Conservation (phyloP, 352 stramenopile species). For the Phytophthora citrophthora region DNA sequence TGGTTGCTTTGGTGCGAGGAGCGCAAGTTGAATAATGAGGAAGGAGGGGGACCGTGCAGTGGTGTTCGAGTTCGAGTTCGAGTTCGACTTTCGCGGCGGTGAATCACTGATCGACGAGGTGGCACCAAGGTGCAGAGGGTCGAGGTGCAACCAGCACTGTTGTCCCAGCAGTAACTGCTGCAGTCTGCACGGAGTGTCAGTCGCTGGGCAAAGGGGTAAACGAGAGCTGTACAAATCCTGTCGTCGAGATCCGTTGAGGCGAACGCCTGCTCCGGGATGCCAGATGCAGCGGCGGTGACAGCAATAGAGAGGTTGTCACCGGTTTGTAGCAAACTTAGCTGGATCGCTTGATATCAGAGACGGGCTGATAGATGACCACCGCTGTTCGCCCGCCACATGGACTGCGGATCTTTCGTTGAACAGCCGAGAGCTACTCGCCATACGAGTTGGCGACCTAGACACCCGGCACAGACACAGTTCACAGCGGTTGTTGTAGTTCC, state of each 20-base stretch:
- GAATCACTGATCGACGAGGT: not conserved
- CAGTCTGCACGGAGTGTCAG: not conserved
- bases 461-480: too few relatives aligned
- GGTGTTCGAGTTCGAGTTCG: not conserved
- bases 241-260: slow-evolving; percentile 15
- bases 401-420: not conserved
- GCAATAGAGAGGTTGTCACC: slow-evolving; percentile 3
- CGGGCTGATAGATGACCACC: slow-evolving; percentile 7
- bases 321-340: not conserved
- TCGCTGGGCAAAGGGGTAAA: not conserved
- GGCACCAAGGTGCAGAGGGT: not conserved
- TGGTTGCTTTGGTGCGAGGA: slow-evolving; percentile 10
- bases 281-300: slow-evolving; percentile 12
- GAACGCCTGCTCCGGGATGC: slow-evolving; percentile 7
- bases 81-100: not conserved
- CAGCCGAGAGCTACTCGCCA: slow-evolving; percentile 6
- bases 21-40: slow-evolving; percentile 18
- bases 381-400: slow-evolving; percentile 12
- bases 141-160: slow-evolving; percentile 9
- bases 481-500: not conserved
- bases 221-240: slow-evolving; percentile 15
- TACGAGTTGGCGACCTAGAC: slow-evolving; percentile 2
- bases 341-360: slow-evolving; percentile 8
- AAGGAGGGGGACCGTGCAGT: not conserved
- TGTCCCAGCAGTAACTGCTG: not conserved